phyloP scores from a whole-genome alignment of 768 basidiomycete genomes.

The Sistotremastrum suecicum region DNA sequence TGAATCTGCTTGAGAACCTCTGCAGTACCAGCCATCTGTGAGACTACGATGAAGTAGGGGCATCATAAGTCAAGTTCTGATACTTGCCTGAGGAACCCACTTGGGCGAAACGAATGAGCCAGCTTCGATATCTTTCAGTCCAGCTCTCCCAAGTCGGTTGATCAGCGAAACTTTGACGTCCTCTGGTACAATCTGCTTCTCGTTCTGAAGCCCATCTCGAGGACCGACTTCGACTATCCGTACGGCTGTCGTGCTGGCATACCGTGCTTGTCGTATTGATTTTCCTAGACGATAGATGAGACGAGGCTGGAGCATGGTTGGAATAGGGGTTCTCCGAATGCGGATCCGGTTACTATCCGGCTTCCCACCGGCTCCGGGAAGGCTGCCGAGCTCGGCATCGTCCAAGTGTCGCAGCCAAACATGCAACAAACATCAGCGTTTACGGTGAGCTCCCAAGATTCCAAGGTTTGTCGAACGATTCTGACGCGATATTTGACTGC shows the following conservation, averaged over 20 bases:
- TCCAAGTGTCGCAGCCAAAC: too few relatives aligned
- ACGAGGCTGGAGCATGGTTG: too few relatives aligned
- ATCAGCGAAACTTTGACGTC: constrained; percentile 71
- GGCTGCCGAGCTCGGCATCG: too few relatives aligned
- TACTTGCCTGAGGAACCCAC: constrained; percentile 77
- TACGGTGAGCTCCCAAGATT: too few relatives aligned
- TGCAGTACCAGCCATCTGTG: constrained; percentile 77
- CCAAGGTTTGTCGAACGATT: too few relatives aligned
- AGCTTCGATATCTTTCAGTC: constrained; percentile 57
- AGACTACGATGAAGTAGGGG: not conserved
- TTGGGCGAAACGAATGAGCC: constrained; percentile 90
- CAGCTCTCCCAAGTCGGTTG: constrained; percentile 54
- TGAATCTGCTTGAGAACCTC: constrained; percentile 53
- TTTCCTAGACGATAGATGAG: too few relatives aligned
- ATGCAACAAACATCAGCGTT: too few relatives aligned
- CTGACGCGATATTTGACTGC: too few relatives aligned
- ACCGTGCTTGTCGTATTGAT: too few relatives aligned
- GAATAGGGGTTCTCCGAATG: too few relatives aligned
- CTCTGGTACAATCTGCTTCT: constrained; percentile 57
- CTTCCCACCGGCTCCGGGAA: too few relatives aligned
- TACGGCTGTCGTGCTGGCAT: constrained; percentile 1
- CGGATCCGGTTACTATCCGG: too few relatives aligned
- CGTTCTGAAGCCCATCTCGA: constrained; percentile 86
- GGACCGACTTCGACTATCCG: constrained; percentile 82
- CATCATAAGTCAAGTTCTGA: not conserved